A percentile compares a stretch with the other conserved stretches of the same genome.
Evolutionary conservation across 805 yeast genomes (phyloP).

Genomic region (Suhomyces faveliae): DNA sequence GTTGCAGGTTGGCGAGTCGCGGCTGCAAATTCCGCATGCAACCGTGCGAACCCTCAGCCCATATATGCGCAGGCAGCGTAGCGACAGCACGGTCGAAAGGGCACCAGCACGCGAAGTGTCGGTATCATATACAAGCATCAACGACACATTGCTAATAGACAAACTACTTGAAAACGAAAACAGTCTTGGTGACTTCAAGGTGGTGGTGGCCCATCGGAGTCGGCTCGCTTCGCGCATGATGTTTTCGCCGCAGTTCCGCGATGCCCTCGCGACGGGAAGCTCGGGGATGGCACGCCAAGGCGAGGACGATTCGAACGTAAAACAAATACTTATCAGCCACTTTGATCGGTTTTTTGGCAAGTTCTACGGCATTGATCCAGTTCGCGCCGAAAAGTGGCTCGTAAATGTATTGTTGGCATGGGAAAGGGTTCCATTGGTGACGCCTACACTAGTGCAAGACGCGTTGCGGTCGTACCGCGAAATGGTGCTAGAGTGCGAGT

Average conservation of each 20-base stretch:
- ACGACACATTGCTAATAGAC: conserved; percentile 8
- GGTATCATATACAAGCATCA: conserved; percentile 7
- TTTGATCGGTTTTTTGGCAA: conserved; percentile 16
- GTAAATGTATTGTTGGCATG: conserved; percentile 11
- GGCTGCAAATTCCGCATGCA: conserved; percentile 3
- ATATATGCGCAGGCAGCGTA: not conserved
- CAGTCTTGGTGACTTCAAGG: conserved; percentile 9
- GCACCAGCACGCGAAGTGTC: conserved; percentile 7
- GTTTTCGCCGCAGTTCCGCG: conserved; percentile 5
- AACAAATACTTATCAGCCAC: conserved; percentile 8
- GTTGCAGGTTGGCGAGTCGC: not conserved
- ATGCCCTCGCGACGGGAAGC: conserved; percentile 3
- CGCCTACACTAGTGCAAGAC: conserved; percentile 5
- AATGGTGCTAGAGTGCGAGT: conserved; percentile 3
- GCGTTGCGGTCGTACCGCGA: conserved; percentile 10
- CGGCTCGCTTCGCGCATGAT: conserved; percentile 10
- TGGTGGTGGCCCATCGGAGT: conserved; percentile 12
- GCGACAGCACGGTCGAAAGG: not conserved
- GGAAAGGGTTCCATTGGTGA: conserved; percentile 7
- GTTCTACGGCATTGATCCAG: conserved; percentile 9
- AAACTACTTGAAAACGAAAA: conserved; percentile 9
- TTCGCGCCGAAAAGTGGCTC: conserved; percentile 15
- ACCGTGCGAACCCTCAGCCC: not conserved
- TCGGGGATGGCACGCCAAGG: not conserved
- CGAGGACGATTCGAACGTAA: conserved; percentile 8